These are phyloP conservation scores for Thermothielavioides terrestris DNA, from an alignment of 495 filamentous ascomycete species.

Conservation along the genomic window DNA sequence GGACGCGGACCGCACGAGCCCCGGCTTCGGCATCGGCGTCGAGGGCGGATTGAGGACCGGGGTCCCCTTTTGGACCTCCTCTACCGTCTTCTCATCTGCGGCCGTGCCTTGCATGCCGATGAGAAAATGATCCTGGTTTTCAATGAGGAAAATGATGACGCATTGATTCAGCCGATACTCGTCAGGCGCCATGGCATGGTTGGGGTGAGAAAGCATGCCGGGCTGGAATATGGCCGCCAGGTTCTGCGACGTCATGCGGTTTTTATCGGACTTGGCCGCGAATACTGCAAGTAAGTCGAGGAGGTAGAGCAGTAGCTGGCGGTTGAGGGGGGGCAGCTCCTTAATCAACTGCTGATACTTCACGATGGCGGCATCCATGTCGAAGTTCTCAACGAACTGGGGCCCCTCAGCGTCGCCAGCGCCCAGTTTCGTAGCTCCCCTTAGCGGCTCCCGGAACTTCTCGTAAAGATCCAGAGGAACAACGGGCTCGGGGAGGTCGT, in stretches of 20 bases:
- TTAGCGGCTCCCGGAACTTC: conserved; percentile 76
- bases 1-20: conserved; percentile 67
- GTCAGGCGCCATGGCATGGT: conserved; percentile 86
- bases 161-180: conserved; percentile 95
- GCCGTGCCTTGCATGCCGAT: conserved; percentile 92
- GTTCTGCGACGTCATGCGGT: conserved; percentile 92
- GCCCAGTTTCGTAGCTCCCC: conserved; percentile 65
- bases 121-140: conserved; percentile 86
- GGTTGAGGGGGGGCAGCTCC: conserved; percentile 85
- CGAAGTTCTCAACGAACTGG: conserved; percentile 57
- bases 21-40: conserved; percentile 40
- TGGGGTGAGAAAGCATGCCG: conserved; percentile 86
- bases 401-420: conserved; percentile 50
- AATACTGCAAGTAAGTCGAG: conserved; percentile 97
- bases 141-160: conserved; percentile 94
- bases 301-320: conserved; percentile 92
- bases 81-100: conserved; percentile 77
- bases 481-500: conserved; percentile 90
- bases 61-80: conserved; percentile 66
- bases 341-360: conserved; percentile 86
- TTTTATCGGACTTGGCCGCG: conserved; percentile 91
- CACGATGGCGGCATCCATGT: conserved; percentile 65
- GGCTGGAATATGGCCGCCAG: conserved; percentile 98
- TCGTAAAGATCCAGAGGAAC: conserved; percentile 93
- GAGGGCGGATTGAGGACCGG: conserved; percentile 48